These are phyloP conservation scores for Saksenaea oblongispora DNA, from an alignment of 371 early-diverging fungal species.

Conservation along the genomic window DNA sequence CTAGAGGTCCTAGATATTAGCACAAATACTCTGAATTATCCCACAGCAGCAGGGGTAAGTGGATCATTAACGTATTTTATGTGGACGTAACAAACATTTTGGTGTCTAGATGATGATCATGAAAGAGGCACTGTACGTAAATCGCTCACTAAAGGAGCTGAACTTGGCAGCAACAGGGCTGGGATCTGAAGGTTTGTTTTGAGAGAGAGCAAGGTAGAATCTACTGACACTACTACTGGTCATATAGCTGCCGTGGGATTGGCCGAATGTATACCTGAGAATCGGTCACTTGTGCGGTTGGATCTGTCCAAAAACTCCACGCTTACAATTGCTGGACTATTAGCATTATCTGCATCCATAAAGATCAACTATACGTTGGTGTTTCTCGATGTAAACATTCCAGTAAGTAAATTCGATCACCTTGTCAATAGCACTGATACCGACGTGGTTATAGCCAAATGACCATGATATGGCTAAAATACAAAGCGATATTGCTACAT, in stretches of 20 bases:
- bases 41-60: constrained; percentile 52
- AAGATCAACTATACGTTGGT: constrained; percentile 71
- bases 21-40: constrained; percentile 37
- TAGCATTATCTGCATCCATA: constrained; percentile 76
- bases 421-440: background rate
- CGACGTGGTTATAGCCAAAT: constrained; percentile 39
- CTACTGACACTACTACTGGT: background rate
- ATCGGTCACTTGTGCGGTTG: constrained; percentile 60
- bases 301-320: constrained; percentile 75
- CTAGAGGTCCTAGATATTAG: constrained; percentile 47
- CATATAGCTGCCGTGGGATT: constrained; percentile 68
- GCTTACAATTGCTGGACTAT: constrained; percentile 75
- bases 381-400: constrained; percentile 73
- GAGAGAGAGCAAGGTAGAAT: background rate
- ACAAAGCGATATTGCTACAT: constrained; percentile 66
- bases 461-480: constrained; percentile 68
- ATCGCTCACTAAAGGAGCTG: constrained; percentile 62
- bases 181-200: constrained; percentile 54
- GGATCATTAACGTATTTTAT: background rate
- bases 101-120: constrained; percentile 50
- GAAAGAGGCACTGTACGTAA: constrained; percentile 63
- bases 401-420: constrained; percentile 31
- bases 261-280: constrained; percentile 81
- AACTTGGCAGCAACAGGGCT: constrained; percentile 66
- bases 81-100: background rate